A percentile compares a stretch with the other conserved stretches of the same genome.
Evolutionary conservation across 2,329 filamentous ascomycete genomes (phyloP).

Genomic region (Botrytis byssoidea): DNA sequence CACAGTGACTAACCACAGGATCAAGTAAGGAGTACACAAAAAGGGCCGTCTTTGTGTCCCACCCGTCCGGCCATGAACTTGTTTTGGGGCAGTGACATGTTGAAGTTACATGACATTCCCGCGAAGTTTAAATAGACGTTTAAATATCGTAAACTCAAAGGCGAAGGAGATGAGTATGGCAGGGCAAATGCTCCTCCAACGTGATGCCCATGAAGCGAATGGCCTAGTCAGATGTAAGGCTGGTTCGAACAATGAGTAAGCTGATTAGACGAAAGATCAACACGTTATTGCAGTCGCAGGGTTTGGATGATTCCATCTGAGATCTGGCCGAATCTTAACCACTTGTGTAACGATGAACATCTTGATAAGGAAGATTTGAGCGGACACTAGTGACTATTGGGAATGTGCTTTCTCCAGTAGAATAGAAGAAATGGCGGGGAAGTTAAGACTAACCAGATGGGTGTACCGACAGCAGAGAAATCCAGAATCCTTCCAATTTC

Average conservation of each 20-base stretch:
- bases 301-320: neutral
- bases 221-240: neutral
- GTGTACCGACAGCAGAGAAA: neutral
- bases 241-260: neutral
- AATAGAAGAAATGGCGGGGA: neutral
- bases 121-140: neutral
- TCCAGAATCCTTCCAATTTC: slow-evolving; percentile 3
- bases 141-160: neutral
- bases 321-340: neutral
- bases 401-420: neutral
- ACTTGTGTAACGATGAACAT: neutral
- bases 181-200: neutral
- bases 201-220: neutral
- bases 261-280: neutral
- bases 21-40: neutral
- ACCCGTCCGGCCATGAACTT: neutral
- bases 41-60: neutral
- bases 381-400: neutral
- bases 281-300: neutral
- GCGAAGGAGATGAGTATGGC: neutral
- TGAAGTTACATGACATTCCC: neutral
- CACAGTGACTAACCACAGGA: neutral
- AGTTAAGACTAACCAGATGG: neutral
- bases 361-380: neutral
- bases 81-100: neutral